Conservation (phyloP, 257 asterid genomes). For the Rhazya stricta region DNA sequence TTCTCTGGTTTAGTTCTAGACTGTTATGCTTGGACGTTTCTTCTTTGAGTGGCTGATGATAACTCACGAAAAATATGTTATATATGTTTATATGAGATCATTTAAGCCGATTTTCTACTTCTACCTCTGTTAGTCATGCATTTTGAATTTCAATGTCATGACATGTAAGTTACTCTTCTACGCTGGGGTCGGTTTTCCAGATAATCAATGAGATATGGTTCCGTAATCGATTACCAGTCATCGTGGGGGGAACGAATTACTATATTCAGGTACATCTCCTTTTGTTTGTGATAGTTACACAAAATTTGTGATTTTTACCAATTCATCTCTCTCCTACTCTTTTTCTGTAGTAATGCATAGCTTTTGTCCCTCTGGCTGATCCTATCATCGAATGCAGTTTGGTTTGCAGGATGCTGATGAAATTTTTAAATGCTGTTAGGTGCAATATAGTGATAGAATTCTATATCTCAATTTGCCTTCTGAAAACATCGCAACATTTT, state of each 20-base stretch:
- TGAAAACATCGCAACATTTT: background rate
- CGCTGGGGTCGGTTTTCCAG: constrained; percentile 30
- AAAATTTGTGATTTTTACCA: background rate
- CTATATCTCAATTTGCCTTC: background rate
- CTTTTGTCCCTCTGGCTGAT: too few relatives aligned
- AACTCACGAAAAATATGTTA: background rate
- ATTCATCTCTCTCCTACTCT: background rate
- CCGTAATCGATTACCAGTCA: constrained; percentile 73
- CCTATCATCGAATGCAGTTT: background rate
- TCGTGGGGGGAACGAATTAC: constrained; percentile 97
- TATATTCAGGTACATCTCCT: constrained; percentile 69
- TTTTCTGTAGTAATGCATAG: background rate
- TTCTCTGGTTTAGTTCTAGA: background rate
- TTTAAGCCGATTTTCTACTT: background rate
- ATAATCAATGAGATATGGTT: constrained; percentile 72
- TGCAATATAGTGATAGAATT: background rate
- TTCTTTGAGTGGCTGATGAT: background rate
- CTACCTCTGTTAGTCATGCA: background rate
- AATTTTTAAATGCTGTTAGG: background rate
- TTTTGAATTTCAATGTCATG: background rate
- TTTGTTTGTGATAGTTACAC: too few relatives aligned
- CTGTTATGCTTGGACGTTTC: background rate
- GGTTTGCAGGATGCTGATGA: background rate
- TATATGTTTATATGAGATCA: background rate
- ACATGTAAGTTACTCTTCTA: background rate